A percentile compares a stretch with the other conserved stretches of the same genome.
These are phyloP conservation scores for Lentinula edodes DNA, from an alignment of 768 basidiomycete species.

Conservation along the genomic window DNA sequence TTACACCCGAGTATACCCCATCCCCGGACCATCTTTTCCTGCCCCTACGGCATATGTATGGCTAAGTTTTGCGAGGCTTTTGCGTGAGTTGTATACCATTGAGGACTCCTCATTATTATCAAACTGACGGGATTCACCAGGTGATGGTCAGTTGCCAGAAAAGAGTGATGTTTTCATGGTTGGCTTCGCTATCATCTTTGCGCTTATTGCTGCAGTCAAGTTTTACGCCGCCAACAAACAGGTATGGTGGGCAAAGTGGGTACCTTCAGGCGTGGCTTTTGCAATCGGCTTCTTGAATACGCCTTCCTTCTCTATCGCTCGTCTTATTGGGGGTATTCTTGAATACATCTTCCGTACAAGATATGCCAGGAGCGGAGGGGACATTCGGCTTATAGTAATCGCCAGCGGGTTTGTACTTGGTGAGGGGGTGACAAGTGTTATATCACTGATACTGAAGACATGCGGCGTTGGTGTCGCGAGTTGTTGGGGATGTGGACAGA, in stretches of 20 bases:
- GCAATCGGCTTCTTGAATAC: conserved; percentile 96
- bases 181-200: conserved; percentile 68
- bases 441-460: conserved; percentile 70
- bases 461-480: conserved; percentile 70
- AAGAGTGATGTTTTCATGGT: conserved; percentile 77
- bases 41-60: conserved; percentile 96
- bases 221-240: conserved; percentile 45
- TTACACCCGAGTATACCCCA: conserved; percentile 81
- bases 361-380: conserved; percentile 44
- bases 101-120: neutral
- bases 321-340: conserved; percentile 80
- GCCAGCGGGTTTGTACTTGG: conserved; percentile 96
- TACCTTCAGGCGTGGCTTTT: conserved; percentile 91
- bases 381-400: conserved; percentile 76
- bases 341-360: conserved; percentile 65
- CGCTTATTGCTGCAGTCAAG: conserved; percentile 61
- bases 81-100: conserved; percentile 44
- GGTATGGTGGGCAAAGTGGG: conserved; percentile 61
- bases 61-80: conserved; percentile 69
- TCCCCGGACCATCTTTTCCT: conserved; percentile 93
- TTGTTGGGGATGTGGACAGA: conserved; percentile 80
- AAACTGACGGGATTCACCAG: conserved; percentile 35
- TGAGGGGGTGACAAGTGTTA: conserved; percentile 85
- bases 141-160: conserved; percentile 77
- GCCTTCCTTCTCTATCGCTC: conserved; percentile 89